These are phyloP conservation scores for Aureobasidium sp. DNA, from an alignment of 2,329 filamentous ascomycete species.

Conservation along the genomic window DNA sequence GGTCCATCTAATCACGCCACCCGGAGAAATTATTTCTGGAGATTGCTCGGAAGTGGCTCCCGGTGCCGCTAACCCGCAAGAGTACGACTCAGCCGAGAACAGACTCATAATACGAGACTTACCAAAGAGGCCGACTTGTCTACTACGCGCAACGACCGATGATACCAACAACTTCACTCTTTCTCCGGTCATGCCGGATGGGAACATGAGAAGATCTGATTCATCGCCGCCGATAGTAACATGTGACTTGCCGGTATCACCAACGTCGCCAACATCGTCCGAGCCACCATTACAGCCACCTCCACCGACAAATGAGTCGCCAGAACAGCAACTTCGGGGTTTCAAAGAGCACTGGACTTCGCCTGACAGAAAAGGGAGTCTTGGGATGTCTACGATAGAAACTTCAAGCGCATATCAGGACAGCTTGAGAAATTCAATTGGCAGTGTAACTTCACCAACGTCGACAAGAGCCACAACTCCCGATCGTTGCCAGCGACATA, in stretches of 20 bases:
- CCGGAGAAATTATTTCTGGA: neutral
- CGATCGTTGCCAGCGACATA: constrained; percentile 54
- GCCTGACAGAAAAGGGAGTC: constrained; percentile 53
- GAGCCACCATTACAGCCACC: constrained; percentile 11
- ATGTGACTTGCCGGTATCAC: neutral
- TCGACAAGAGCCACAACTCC: constrained; percentile 87
- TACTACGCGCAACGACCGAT: constrained; percentile 5
- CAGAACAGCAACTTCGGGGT: neutral
- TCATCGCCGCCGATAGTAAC: neutral
- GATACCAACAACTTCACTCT: constrained; percentile 9
- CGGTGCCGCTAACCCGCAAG: constrained; percentile 11
- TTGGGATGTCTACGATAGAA: constrained; percentile 68
- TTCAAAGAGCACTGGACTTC: constrained; percentile 10
- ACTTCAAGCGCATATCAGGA: constrained; percentile 73
- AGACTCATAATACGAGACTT: neutral
- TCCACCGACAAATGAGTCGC: neutral
- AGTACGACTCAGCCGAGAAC: neutral
- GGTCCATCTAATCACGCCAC: neutral
- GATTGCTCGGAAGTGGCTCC: constrained; percentile 3
- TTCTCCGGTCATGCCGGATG: constrained; percentile 3
- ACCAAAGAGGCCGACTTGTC: neutral
- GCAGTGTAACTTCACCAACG: constrained; percentile 69
- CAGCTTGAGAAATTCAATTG: constrained; percentile 67
- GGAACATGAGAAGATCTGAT: constrained; percentile 2
- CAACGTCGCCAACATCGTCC: neutral